Percentiles rank a stretch among this genome's conserved stretches.
Conservation (phyloP, 164 flowering plant species). For the Vitis riparia region DNA sequence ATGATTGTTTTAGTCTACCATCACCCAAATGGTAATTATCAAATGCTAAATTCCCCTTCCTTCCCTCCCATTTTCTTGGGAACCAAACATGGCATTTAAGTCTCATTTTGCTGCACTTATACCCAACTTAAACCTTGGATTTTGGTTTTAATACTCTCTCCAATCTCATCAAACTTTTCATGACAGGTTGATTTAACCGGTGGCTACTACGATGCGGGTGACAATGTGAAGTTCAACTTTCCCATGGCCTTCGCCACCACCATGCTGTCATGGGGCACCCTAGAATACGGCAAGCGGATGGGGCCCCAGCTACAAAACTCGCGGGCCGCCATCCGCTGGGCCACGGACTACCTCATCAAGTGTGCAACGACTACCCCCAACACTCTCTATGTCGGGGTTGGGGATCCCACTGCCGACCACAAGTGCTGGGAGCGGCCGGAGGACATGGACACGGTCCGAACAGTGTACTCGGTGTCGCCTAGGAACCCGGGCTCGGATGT, state of each 20-base stretch:
- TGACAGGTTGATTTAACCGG: conserved; percentile 75
- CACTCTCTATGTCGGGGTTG: conserved; percentile 80
- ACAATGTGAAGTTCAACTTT: conserved; percentile 88
- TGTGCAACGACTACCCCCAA: conserved; percentile 70
- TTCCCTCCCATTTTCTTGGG: too few relatives aligned
- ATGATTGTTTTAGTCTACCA: too few relatives aligned
- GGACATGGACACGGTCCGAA: conserved; percentile 73
- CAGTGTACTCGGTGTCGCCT: conserved; percentile 60
- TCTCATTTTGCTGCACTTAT: too few relatives aligned
- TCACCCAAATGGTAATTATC: too few relatives aligned
- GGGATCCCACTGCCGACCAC: conserved; percentile 82
- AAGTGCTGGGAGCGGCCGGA: conserved; percentile 92
- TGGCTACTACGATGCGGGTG: conserved; percentile 96
- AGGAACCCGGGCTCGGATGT: conserved; percentile 82
- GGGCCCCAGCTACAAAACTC: conserved; percentile 44
- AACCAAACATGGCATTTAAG: too few relatives aligned
- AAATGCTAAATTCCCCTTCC: too few relatives aligned
- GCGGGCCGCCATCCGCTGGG: conserved; percentile 75
- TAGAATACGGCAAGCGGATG: conserved; percentile 71
- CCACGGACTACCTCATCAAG: conserved; percentile 82
- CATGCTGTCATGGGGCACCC: conserved; percentile 83
- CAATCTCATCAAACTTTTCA: not conserved
- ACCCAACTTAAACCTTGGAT: too few relatives aligned
- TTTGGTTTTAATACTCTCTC: too few relatives aligned
- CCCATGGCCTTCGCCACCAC: conserved; percentile 95